These are phyloP conservation scores for Heliamphora pulchella DNA, from an alignment of 179 eudicot species.

Conservation along the genomic window DNA sequence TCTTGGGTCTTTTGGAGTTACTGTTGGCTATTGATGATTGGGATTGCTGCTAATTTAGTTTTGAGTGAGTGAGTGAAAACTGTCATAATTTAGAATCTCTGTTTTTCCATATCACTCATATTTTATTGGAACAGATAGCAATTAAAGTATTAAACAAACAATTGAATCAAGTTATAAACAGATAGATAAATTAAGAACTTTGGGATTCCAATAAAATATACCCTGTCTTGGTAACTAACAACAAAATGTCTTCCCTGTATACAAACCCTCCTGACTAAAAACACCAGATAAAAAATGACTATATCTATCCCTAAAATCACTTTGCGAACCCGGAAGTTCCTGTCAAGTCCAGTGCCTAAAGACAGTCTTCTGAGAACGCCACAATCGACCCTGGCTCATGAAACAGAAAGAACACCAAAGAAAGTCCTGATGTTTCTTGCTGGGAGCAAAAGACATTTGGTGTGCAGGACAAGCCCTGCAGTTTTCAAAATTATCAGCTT, in stretches of 20 bases:
- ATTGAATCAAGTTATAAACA: neutral
- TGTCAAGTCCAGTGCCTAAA: conserved; percentile 43
- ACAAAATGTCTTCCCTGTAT: neutral
- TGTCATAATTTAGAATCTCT: too few relatives aligned
- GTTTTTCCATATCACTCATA: too few relatives aligned
- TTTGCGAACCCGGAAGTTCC: neutral
- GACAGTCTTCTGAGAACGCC: conserved; percentile 28
- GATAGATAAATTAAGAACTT: neutral
- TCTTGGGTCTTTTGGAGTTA: too few relatives aligned
- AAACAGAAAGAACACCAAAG: conserved; percentile 39
- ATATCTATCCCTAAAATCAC: neutral
- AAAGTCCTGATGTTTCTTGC: conserved; percentile 40
- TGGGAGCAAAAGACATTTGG: conserved; percentile 49
- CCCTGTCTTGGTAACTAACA: neutral
- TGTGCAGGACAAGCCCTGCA: conserved; percentile 23
- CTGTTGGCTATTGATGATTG: too few relatives aligned
- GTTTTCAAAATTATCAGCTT: conserved; percentile 17
- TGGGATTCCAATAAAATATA: neutral
- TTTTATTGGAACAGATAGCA: neutral
- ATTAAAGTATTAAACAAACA: neutral
- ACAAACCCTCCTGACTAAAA: too few relatives aligned
- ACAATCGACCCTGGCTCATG: conserved; percentile 45
- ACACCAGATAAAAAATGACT: too few relatives aligned
- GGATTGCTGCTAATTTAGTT: too few relatives aligned
- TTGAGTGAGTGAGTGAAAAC: too few relatives aligned